These are phyloP conservation scores for Colletotrichum simmondsii DNA, from an alignment of 2,329 filamentous ascomycete genomes.

Conservation along the genomic window DNA sequence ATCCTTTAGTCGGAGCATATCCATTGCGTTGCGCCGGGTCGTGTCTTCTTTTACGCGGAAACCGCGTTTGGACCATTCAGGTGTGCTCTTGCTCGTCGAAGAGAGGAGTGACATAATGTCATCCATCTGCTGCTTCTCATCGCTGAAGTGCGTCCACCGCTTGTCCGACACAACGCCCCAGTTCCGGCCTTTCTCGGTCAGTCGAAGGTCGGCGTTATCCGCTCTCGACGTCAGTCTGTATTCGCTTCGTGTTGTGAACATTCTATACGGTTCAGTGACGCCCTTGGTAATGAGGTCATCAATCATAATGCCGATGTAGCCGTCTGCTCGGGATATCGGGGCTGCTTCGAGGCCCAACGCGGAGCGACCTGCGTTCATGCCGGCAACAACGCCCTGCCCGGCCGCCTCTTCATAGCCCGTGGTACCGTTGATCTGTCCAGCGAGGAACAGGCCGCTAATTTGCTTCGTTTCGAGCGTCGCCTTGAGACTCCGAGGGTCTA, in stretches of 20 bases:
- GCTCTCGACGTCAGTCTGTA: slow-evolving; percentile 92
- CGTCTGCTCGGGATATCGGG: slow-evolving; percentile 82
- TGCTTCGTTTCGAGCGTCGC: slow-evolving; percentile 95
- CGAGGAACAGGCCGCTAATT: slow-evolving; percentile 88
- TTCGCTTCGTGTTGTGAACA: slow-evolving; percentile 97
- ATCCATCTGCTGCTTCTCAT: slow-evolving; percentile 74
- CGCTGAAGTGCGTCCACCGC: slow-evolving; percentile 78
- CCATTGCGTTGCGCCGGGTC: slow-evolving; percentile 76
- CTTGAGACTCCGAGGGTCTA: slow-evolving; percentile 88
- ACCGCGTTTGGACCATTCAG: slow-evolving; percentile 76
- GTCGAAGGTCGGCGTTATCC: slow-evolving; percentile 91
- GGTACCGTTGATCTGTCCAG: slow-evolving; percentile 97
- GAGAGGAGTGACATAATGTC: slow-evolving; percentile 72
- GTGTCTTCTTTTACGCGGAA: slow-evolving; percentile 76
- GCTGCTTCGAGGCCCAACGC: slow-evolving; percentile 74
- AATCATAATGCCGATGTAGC: slow-evolving; percentile 98
- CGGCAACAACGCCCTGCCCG: slow-evolving; percentile 90
- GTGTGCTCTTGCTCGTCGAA: slow-evolving; percentile 66
- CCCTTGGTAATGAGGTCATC: slow-evolving; percentile 97
- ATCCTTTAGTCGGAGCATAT: slow-evolving; percentile 78
- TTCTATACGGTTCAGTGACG: slow-evolving; percentile 95
- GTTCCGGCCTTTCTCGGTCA: slow-evolving; percentile 81
- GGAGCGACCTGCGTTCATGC: slow-evolving; percentile 91
- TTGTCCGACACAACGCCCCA: slow-evolving; percentile 83
- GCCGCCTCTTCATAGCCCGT: slow-evolving; percentile 98